These are phyloP conservation scores for Fusarium hainanense DNA, from an alignment of 2,329 filamentous ascomycete species.

Conservation along the genomic window DNA sequence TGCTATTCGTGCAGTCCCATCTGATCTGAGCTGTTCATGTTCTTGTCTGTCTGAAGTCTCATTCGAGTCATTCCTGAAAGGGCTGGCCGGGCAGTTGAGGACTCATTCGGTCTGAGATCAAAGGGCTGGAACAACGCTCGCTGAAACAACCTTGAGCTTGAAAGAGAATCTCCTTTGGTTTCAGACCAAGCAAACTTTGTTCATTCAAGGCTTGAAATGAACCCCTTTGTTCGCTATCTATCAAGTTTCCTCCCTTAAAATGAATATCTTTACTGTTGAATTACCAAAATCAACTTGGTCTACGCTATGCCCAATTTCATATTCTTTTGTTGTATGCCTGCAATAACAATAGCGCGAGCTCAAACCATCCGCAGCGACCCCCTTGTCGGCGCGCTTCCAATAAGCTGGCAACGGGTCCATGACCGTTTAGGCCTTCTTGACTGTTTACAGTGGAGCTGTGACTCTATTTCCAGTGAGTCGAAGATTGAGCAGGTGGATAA, in stretches of 20 bases:
- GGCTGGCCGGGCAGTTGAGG: constrained; percentile 22
- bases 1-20: constrained; percentile 6
- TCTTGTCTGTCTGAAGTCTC: constrained; percentile 24
- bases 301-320: constrained; percentile 42
- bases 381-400: constrained; percentile 40
- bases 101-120: constrained; percentile 14
- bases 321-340: constrained; percentile 38
- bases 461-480: constrained; percentile 40
- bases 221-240: constrained; percentile 27
- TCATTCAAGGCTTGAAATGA: constrained; percentile 1
- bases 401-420: constrained; percentile 45
- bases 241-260: constrained; percentile 19
- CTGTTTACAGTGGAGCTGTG: constrained; percentile 39
- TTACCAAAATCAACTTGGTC: constrained; percentile 4
- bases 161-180: constrained; percentile 7
- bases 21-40: constrained; percentile 22
- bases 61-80: constrained; percentile 28
- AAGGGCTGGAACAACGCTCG: constrained; percentile 13
- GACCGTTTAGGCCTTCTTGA: constrained; percentile 35
- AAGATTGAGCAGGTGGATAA: constrained; percentile 35
- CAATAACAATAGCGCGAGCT: constrained; percentile 43
- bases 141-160: constrained; percentile 22
- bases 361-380: constrained; percentile 30
- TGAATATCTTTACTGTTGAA: constrained; percentile 27
- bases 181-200: constrained; percentile 8